Percentiles rank a stretch among this genome's conserved stretches.
Evolutionary conservation across 148 eudicot species (phyloP).

Genomic region (Polygonum maritimum): DNA sequence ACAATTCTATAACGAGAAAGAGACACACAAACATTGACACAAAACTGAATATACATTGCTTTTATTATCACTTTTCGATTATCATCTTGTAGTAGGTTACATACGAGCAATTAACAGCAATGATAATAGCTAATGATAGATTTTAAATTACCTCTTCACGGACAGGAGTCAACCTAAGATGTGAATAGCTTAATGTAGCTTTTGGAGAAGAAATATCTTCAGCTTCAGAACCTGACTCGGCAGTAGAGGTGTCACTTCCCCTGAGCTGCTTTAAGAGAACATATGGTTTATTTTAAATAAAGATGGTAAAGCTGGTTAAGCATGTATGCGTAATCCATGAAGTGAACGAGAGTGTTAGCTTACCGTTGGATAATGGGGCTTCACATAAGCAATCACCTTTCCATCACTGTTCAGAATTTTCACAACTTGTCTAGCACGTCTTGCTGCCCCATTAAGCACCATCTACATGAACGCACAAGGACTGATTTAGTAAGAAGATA

Average conservation of each 20-base stretch:
- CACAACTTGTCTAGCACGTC: slow-evolving; percentile 77
- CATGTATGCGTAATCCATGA: neutral
- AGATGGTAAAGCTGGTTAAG: neutral
- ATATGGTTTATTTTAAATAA: neutral
- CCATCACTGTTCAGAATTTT: slow-evolving; percentile 85
- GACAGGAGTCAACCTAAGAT: slow-evolving; percentile 71
- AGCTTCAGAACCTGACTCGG: slow-evolving; percentile 98
- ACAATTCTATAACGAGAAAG: neutral
- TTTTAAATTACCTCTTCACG: slow-evolving; percentile 61
- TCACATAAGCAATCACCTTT: slow-evolving; percentile 84
- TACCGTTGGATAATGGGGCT: slow-evolving; percentile 78
- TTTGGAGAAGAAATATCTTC: slow-evolving; percentile 92
- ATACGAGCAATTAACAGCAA: neutral
- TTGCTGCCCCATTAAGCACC: slow-evolving; percentile 77
- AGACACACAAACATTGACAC: neutral
- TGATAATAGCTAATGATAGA: neutral
- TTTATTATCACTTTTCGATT: neutral
- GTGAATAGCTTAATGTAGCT: slow-evolving; percentile 55
- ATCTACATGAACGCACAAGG: slow-evolving; percentile 36
- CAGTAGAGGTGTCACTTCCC: slow-evolving; percentile 88
- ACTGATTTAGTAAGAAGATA: slow-evolving; percentile 3
- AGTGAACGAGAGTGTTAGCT: neutral
- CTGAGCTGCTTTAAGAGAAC: slow-evolving; percentile 39
- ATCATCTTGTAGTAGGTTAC: neutral
- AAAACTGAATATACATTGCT: neutral